Evolutionary conservation across 768 basidiomycete genomes (phyloP).

Genomic region (Suillus decipiens): DNA sequence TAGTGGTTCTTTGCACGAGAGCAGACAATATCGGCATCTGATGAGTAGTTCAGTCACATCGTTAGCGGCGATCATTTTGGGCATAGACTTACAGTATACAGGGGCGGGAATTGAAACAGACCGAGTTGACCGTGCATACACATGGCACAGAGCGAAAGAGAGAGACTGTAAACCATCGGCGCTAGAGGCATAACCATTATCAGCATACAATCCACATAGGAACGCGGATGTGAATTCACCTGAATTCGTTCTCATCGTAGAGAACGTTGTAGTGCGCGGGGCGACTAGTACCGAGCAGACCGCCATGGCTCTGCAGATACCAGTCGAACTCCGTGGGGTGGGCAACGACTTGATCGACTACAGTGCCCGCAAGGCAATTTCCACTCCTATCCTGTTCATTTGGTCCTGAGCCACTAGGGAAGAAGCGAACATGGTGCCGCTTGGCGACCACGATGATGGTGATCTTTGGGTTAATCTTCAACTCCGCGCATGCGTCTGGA

Average conservation of each 20-base stretch:
- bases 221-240: conserved; percentile 37
- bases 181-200: conserved; percentile 32
- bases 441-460: conserved; percentile 84
- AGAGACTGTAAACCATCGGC: conserved; percentile 68
- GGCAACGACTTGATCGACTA: conserved; percentile 69
- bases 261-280: conserved; percentile 56
- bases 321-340: conserved; percentile 78
- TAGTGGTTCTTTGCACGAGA: conserved; percentile 82
- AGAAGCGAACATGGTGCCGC: conserved; percentile 48
- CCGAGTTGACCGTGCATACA: conserved; percentile 78
- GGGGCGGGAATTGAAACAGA: conserved; percentile 84
- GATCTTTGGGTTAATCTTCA: conserved; percentile 63
- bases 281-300: conserved; percentile 74
- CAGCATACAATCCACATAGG: conserved; percentile 5
- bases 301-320: conserved; percentile 77
- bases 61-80: not conserved
- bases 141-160: conserved; percentile 78
- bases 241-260: conserved; percentile 59
- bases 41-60: conserved; percentile 7
- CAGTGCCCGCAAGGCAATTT: conserved; percentile 78
- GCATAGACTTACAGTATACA: conserved; percentile 62
- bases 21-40: conserved; percentile 79
- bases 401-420: conserved; percentile 39
- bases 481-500: conserved; percentile 61
- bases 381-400: conserved; percentile 62